Evolutionary conservation across 2,329 filamentous ascomycete genomes (phyloP), one percentile per base, ranked within the genome.

Genomic region (Kalmusia sp.): DNA sequence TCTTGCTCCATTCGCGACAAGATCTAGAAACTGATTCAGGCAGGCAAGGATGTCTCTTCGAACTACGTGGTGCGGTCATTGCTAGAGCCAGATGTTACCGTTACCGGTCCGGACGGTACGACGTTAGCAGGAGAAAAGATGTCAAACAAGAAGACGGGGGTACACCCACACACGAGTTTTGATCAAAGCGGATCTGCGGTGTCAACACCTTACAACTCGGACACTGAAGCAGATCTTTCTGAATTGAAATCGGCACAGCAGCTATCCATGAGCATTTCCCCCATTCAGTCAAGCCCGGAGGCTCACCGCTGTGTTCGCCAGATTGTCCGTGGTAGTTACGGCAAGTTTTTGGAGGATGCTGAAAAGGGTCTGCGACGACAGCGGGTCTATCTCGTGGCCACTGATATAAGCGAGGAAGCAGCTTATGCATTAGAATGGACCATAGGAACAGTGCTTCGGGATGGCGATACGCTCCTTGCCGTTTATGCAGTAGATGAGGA

Each of bases 381-480:
- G 55, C 85, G 95, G 48, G 96, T 95, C 66, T 99, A 98, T 70
- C 79, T 99, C 14, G 92, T 97, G n/a, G 93, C 95, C 3, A 97
- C 92, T 0, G 95, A 99, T 74, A 79, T 98, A 3, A 97, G 93
- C 63, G 91, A 95, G 31, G 95, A 99, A 77, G 93, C 93, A 4
- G 91, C 91, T 6, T 96, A 98, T 72, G 95, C 95, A 1, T 81
- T 99, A 27, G 95, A 99, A 73, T 99, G 95, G 95, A 95, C 93
- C 0, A 93, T 99, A 51, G 95, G 95, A 6, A 98, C 93, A 0
- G 92, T 98, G 5, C 81, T 99, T 25, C 86, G 95, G 43, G 93
- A 98, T 64, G 95, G 95, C 6, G 95, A 99, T 71, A 98, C 93
- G 0, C 82, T 99, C 30, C 87, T 97, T 57, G 92, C 92, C 2